Base-by-base conservation (phyloP, 139 green algal genomes). In the Raphidocelis subcapitata region DNA sequence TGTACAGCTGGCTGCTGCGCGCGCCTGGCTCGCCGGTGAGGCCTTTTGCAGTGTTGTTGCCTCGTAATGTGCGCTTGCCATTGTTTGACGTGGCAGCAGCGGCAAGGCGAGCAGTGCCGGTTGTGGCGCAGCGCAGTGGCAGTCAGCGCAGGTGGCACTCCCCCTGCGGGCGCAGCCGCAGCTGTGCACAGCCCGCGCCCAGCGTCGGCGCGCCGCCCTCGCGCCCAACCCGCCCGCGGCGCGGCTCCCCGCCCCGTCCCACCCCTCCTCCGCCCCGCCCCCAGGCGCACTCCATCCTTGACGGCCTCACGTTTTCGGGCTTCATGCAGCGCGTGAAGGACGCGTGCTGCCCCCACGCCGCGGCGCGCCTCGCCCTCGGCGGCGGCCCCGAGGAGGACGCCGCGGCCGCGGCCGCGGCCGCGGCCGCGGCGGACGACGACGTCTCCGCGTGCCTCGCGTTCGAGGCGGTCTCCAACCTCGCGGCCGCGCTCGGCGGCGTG, bases 391-490 rank as follows among this genome's bases (percentile, higher is more conserved):
- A 15, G 28, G 29, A n/a, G 24, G 36, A 36, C 37, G 68, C 2
- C 24, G 28, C 21, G 51, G 33, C 20, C 24, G 49, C 61, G n/a
- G 47, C 23, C 3, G 4, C 44, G 24, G 32, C 57, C 24, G 20
- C 56, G 23, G 71, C 51, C 5, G 37, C 64, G 41, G 56, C 41
- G 3, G 73, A 72, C 35, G 24, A 28, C n/a, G 62, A 71, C 59
- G 24, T 47, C 4, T 21, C 72, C n/a, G 18, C 62, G 14, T 63
- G 61, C 74, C 51, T 89, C 59, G 67, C 67, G 29, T 59, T 66
- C 14, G 59, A 71, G 23, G 57, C 74, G 14, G 56, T 86, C 24
- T 51, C 18, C 23, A 85, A 82, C 32, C 68, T 88, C n/a, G 72
- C 76, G 18, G 71, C 65, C 28, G 35, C 76, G 26, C 37, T 75